Base-by-base conservation (phyloP, 495 filamentous ascomycete genomes). In the Chaetomium fimeti region DNA sequence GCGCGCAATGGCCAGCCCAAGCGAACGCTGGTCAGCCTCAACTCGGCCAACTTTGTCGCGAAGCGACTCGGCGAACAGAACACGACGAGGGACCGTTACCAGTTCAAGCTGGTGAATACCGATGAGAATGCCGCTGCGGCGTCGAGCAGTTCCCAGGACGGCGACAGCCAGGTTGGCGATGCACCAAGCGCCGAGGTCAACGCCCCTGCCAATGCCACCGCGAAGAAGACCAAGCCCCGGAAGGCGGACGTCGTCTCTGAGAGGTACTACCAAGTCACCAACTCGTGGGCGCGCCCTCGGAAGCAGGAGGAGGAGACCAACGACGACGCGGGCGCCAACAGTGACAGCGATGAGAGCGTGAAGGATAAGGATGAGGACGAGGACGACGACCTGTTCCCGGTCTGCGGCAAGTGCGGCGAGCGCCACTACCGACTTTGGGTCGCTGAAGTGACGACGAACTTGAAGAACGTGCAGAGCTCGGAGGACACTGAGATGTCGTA, bases 11-110 rank as follows among this genome's bases (percentile, higher is more conserved):
- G 38, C 15, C 61, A 58, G 25, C 57, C 65, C 32, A 89, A 87
- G 77, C 77, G 89, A 53, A 82, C 78, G 45, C 77, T 91, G 11
- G 88, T 91, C 29, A 88, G 79, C 61, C 73, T 91, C 64, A 79
- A 83, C 66, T 88, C 91, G 69, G 88, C 88, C 12, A 91, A 90
- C 64, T 87, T 90, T 67, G 87, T 91, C 9, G 84, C 88, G 2
- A 87, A 84, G 71, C 72, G 89, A 32, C 68, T 92, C 52, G 82
- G 82, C 28, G 66, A 78, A 63, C 68, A 71, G 62, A 65, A 75
- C 45, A 47, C 24, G 52, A 24, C n/a, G 18, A 49, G n/a, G 36
- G 45, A 12, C 22, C 65, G 72, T 15, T 71, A 74, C 43, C 47
- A 24, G 15, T 73, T 70, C 59, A 20, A 24, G 32, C 24, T 66